Conservation (phyloP, 192 early-diverging fungal genomes). For the Coemansia sp. region DNA sequence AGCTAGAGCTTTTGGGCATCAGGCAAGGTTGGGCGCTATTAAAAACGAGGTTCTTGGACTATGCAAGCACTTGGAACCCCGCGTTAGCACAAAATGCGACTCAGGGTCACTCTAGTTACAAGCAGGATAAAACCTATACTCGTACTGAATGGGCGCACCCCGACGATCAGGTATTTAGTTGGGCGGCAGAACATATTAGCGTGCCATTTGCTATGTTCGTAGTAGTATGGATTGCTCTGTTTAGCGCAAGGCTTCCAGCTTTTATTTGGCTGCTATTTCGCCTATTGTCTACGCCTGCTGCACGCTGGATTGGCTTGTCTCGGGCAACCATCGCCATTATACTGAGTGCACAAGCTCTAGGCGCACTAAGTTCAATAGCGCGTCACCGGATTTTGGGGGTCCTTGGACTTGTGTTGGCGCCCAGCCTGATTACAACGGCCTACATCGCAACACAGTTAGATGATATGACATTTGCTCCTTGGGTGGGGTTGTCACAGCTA, state of each 20-base stretch:
- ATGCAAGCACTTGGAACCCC: neutral
- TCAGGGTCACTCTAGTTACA: neutral
- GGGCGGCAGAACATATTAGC: neutral
- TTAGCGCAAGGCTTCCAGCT: neutral
- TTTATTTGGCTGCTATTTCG: neutral
- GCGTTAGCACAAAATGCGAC: neutral
- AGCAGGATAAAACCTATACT: neutral
- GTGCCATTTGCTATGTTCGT: neutral
- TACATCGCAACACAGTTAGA: neutral
- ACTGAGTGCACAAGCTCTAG: neutral
- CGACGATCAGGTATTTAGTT: neutral
- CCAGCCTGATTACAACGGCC: neutral
- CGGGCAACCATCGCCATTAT: neutral
- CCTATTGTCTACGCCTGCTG: neutral
- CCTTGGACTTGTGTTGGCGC: neutral
- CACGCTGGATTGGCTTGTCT: neutral
- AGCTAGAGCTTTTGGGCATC: slow-evolving; percentile 4
- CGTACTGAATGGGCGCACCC: neutral
- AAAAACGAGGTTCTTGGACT: neutral
- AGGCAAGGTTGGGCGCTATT: neutral
- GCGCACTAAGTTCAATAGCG: neutral
- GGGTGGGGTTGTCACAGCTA: neutral
- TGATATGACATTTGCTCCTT: neutral
- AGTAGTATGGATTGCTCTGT: neutral
- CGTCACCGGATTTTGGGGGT: neutral